A percentile compares a stretch with the other conserved stretches of the same genome.
Conservation (phyloP, 1,284 basidiomycete genomes). For the Earliella scabrosa region DNA sequence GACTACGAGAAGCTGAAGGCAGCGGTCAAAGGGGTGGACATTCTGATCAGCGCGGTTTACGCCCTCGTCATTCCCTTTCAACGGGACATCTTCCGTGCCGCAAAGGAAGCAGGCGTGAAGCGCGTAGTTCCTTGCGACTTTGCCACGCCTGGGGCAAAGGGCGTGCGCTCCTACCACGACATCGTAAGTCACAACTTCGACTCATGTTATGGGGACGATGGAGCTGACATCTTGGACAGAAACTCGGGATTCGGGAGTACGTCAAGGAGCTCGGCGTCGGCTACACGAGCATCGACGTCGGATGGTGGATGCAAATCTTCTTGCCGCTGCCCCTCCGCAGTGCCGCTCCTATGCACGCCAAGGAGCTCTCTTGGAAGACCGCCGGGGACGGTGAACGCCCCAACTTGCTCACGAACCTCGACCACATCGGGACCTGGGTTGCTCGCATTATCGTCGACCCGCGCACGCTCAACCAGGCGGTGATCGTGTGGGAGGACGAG, state of each 20-base stretch:
- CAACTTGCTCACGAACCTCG: slow-evolving; percentile 14
- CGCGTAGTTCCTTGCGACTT: slow-evolving; percentile 23
- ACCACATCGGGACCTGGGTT: slow-evolving; percentile 20
- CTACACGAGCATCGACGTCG: slow-evolving; percentile 28
- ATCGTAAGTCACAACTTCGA: neutral
- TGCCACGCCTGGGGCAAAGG: slow-evolving; percentile 15
- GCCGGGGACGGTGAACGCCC: slow-evolving; percentile 13
- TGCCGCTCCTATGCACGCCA: neutral
- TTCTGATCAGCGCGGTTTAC: slow-evolving; percentile 21
- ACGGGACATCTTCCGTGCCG: slow-evolving; percentile 17
- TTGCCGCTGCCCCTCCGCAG: slow-evolving; percentile 10
- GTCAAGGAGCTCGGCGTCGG: slow-evolving; percentile 13
- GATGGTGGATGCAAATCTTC: slow-evolving; percentile 10
- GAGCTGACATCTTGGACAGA: slow-evolving; percentile 10
- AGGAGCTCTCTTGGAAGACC: neutral
- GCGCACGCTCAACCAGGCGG: slow-evolving; percentile 21
- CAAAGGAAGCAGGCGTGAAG: slow-evolving; percentile 25
- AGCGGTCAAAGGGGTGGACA: slow-evolving; percentile 15
- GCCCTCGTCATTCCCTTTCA: slow-evolving; percentile 6
- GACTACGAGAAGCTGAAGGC: slow-evolving; percentile 14
- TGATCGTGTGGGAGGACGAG: slow-evolving; percentile 25
- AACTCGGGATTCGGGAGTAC: slow-evolving; percentile 19
- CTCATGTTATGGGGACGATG: too few species aligned
- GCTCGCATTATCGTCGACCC: slow-evolving; percentile 4
- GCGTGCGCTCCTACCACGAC: slow-evolving; percentile 11